These are phyloP conservation scores for Funneliformis caledonium DNA, from an alignment of 371 early-diverging fungal species.

Conservation along the genomic window DNA sequence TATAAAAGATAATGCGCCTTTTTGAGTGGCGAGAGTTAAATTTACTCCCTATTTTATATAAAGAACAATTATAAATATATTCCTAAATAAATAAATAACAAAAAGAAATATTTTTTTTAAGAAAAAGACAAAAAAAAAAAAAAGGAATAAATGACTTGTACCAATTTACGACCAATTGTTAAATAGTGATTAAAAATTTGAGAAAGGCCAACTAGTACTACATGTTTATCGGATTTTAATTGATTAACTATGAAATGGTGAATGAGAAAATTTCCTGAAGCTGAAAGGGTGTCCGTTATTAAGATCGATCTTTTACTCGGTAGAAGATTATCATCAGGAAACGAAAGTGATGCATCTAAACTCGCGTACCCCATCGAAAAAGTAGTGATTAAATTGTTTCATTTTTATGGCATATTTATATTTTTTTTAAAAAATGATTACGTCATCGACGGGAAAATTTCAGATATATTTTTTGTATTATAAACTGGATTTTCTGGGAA, in stretches of 20 bases:
- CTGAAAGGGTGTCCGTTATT: slow-evolving; percentile 67
- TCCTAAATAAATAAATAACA: background rate
- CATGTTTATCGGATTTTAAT: slow-evolving; percentile 60
- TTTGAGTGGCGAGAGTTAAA: slow-evolving; percentile 57
- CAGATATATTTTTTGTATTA: too few relatives aligned
- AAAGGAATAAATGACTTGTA: slow-evolving; percentile 41
- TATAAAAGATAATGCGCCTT: slow-evolving; percentile 60
- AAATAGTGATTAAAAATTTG: slow-evolving; percentile 72
- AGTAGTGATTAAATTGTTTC: too few relatives aligned
- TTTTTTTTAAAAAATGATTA: background rate
- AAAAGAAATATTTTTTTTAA: too few relatives aligned
- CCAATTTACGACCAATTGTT: slow-evolving; percentile 70
- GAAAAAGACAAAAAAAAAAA: background rate
- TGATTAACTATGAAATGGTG: slow-evolving; percentile 74
- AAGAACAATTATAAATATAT: background rate
- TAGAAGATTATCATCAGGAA: slow-evolving; percentile 51
- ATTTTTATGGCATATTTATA: background rate
- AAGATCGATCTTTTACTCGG: slow-evolving; percentile 58
- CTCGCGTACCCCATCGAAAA: slow-evolving; percentile 57
- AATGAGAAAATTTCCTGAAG: slow-evolving; percentile 70
- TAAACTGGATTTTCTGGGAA: background rate
- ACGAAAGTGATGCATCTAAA: slow-evolving; percentile 56
- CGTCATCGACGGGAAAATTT: background rate
- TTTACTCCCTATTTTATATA: slow-evolving; percentile 62
- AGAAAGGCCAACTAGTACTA: slow-evolving; percentile 67